Conservation (phyloP, 805 yeast species). For the Saturnispora bothae region DNA sequence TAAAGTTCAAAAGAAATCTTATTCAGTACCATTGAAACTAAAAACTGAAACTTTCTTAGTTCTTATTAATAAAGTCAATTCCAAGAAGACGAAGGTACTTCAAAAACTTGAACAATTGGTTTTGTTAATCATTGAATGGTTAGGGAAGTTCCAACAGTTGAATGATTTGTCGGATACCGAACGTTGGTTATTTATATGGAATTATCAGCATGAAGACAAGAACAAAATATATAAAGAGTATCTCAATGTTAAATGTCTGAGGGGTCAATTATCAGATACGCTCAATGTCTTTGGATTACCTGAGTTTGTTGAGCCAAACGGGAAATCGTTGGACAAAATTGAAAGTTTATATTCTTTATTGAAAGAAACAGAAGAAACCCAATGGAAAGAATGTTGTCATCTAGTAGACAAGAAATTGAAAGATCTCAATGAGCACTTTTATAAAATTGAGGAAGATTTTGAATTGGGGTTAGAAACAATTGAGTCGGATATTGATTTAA, state of each 20-base stretch:
- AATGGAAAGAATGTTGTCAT: constrained; percentile 9
- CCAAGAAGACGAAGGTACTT: constrained; percentile 14
- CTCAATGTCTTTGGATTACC: constrained; percentile 14
- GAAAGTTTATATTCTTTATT: constrained; percentile 4
- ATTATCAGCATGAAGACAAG: constrained; percentile 11
- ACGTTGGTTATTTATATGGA: constrained; percentile 4
- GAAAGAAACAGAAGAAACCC: constrained; percentile 6
- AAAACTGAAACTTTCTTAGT: constrained; percentile 22
- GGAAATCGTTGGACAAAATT: constrained; percentile 11
- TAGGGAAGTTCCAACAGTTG: constrained; percentile 11
- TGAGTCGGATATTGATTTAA: constrained; percentile 8
- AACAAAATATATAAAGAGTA: constrained; percentile 12
- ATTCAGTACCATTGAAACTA: constrained; percentile 7
- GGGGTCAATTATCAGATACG: constrained; percentile 16
- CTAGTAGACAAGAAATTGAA: constrained; percentile 1
- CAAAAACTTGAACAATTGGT: constrained; percentile 13
- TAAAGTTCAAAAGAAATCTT: constrained; percentile 20
- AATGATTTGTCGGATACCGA: constrained; percentile 3
- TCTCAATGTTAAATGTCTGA: constrained; percentile 11
- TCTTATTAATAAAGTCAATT: constrained; percentile 15
- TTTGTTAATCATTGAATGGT: constrained; percentile 9
- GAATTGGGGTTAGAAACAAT: constrained; percentile 15
- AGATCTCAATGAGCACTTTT: constrained; percentile 4
- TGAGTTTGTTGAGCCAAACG: constrained; percentile 13
- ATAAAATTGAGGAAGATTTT: constrained; percentile 24